A percentile compares a stretch with the other conserved stretches of the same genome.
These are phyloP conservation scores for Suillus luteus DNA, from an alignment of 768 basidiomycete species.

Conservation along the genomic window DNA sequence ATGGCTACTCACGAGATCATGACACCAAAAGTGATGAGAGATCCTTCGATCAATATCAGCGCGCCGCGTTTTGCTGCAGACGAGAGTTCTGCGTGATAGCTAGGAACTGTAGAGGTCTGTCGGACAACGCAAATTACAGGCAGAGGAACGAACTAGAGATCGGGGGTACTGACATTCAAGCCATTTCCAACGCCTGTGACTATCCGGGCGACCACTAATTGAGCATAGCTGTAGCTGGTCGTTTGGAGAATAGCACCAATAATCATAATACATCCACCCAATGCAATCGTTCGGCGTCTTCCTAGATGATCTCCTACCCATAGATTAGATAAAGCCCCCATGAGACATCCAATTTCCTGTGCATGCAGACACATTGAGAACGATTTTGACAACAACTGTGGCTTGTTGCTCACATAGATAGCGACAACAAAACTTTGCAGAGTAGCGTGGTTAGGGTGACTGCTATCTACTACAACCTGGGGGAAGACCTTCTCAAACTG, in stretches of 20 bases:
- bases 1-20: slow-evolving; percentile 53
- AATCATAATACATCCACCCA: slow-evolving; percentile 63
- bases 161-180: slow-evolving; percentile 44
- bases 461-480: slow-evolving; percentile 45
- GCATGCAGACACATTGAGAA: slow-evolving; percentile 1
- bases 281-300: slow-evolving; percentile 55
- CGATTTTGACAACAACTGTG: neutral
- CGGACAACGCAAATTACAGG: neutral
- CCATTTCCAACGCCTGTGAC: slow-evolving; percentile 69
- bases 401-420: slow-evolving; percentile 49
- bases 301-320: slow-evolving; percentile 63
- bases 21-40: slow-evolving; percentile 63
- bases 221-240: slow-evolving; percentile 57
- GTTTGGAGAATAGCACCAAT: slow-evolving; percentile 63
- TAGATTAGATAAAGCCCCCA: slow-evolving; percentile 63
- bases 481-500: slow-evolving; percentile 63
- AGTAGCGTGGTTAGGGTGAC: slow-evolving; percentile 47
- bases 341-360: slow-evolving; percentile 65
- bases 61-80: slow-evolving; percentile 59
- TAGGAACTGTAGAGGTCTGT: slow-evolving; percentile 65
- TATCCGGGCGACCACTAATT: slow-evolving; percentile 62
- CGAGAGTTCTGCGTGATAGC: slow-evolving; percentile 69
- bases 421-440: slow-evolving; percentile 62
- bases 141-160: neutral
- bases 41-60: slow-evolving; percentile 67